Conservation (phyloP, 257 asterid species). For the Echites panduratus region DNA sequence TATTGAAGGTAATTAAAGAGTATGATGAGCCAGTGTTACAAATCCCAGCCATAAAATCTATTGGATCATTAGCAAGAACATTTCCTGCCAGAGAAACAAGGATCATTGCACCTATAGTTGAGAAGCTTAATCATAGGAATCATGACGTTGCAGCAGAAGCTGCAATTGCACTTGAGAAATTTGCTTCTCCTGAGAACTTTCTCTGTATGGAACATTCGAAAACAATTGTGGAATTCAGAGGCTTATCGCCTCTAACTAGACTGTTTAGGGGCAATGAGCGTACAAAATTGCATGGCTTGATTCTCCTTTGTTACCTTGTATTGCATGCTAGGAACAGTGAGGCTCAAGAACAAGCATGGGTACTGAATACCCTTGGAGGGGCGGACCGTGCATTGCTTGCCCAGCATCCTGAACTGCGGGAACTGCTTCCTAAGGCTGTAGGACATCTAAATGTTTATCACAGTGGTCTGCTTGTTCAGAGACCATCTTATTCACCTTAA, state of each 20-base stretch:
- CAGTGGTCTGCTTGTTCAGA: slow-evolving; percentile 54
- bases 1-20: slow-evolving; percentile 50
- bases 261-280: slow-evolving; percentile 50
- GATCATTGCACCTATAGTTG: slow-evolving; percentile 48
- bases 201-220: slow-evolving; percentile 54
- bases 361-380: slow-evolving; percentile 49
- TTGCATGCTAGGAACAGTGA: slow-evolving; percentile 62
- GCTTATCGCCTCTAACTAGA: slow-evolving; percentile 46
- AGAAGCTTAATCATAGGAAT: slow-evolving; percentile 47
- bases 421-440: slow-evolving; percentile 45
- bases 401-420: slow-evolving; percentile 57
- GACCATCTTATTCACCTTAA: slow-evolving; percentile 24
- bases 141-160: slow-evolving; percentile 61
- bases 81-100: slow-evolving; percentile 77
- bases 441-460: slow-evolving; percentile 60
- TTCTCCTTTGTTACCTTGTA: slow-evolving; percentile 65
- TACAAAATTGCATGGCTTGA: slow-evolving; percentile 42
- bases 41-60: slow-evolving; percentile 46
- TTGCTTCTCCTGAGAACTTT: slow-evolving; percentile 56
- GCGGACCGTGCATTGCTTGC: slow-evolving; percentile 40
- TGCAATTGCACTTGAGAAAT: slow-evolving; percentile 57
- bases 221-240: slow-evolving; percentile 60
- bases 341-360: slow-evolving; percentile 57
- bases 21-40: slow-evolving; percentile 31
- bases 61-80: slow-evolving; percentile 66